Percentiles rank a stretch among this genome's conserved stretches.
These are phyloP conservation scores for Uronychia binucleata DNA, from an alignment of 73 alveolate genomes.

Conservation along the genomic window DNA sequence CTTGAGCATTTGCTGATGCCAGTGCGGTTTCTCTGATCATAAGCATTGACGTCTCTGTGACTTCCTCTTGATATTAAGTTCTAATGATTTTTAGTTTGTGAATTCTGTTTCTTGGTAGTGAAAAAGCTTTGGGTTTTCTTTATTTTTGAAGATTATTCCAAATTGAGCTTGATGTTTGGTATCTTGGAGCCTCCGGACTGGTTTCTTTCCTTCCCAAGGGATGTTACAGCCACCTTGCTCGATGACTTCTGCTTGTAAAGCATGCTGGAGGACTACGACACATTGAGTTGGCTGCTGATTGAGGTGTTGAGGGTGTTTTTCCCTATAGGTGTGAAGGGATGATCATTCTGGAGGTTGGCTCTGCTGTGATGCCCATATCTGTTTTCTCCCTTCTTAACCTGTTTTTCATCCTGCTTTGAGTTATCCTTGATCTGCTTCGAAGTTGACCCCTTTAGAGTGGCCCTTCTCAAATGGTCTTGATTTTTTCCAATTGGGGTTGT, in stretches of 20 bases:
- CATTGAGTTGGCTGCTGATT: neutral
- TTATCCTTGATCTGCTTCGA: neutral
- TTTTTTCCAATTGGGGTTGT: neutral
- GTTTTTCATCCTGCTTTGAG: neutral
- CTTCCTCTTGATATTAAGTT: too few relatives aligned
- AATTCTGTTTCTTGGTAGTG: too few relatives aligned
- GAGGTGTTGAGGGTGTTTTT: slow-evolving; percentile 4
- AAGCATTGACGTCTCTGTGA: too few relatives aligned
- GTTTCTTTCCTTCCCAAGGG: too few relatives aligned
- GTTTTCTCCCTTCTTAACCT: neutral
- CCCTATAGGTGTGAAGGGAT: neutral
- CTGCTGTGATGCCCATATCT: neutral
- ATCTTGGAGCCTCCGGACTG: too few relatives aligned
- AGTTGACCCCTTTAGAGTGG: neutral
- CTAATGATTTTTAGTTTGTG: too few relatives aligned
- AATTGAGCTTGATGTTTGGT: neutral
- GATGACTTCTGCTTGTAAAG: neutral
- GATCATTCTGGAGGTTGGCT: neutral
- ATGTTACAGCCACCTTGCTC: neutral
- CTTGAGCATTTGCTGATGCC: too few relatives aligned
- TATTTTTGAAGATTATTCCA: neutral
- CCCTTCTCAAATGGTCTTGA: neutral
- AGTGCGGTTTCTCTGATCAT: too few relatives aligned
- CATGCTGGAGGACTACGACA: neutral
- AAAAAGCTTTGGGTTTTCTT: neutral